These are phyloP conservation scores for Globisporangium orthogonon DNA, from an alignment of 352 stramenopile genomes.

Conservation along the genomic window DNA sequence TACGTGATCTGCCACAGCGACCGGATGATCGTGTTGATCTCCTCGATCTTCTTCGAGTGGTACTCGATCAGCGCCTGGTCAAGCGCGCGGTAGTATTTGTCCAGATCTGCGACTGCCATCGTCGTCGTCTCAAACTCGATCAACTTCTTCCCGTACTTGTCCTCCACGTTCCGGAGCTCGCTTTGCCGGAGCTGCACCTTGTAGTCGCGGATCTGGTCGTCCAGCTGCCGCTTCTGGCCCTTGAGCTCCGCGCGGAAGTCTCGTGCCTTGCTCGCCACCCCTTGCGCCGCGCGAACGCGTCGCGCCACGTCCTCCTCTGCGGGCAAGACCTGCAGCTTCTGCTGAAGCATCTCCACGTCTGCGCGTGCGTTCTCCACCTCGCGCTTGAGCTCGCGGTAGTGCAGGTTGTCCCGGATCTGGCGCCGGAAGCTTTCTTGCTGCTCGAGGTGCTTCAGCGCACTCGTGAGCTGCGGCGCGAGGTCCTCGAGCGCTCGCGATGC, in stretches of 20 bases:
- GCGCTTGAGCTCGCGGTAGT: slow-evolving; percentile 49
- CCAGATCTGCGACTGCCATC: slow-evolving; percentile 94
- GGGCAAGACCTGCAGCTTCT: slow-evolving; percentile 49
- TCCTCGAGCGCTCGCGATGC: slow-evolving; percentile 31
- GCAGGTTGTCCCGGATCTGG: slow-evolving; percentile 74
- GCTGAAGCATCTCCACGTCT: slow-evolving; percentile 28
- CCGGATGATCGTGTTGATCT: slow-evolving; percentile 99
- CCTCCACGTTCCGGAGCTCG: slow-evolving; percentile 92
- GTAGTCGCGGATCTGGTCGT: slow-evolving; percentile 47
- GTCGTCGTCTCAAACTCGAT: slow-evolving; percentile 96
- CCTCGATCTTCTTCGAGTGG: slow-evolving; percentile 97
- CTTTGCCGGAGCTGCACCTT: slow-evolving; percentile 45
- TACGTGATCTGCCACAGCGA: slow-evolving; percentile 99
- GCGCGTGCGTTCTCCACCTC: slow-evolving; percentile 34
- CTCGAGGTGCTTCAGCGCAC: slow-evolving; percentile 26
- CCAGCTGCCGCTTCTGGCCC: slow-evolving; percentile 51
- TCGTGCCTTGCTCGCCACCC: slow-evolving; percentile 18
- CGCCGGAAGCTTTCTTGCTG: slow-evolving; percentile 57
- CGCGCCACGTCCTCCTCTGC: slow-evolving; percentile 40
- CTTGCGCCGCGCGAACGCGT: slow-evolving; percentile 28
- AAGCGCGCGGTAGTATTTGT: slow-evolving; percentile 95
- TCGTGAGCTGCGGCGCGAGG: slow-evolving; percentile 43
- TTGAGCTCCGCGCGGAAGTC: slow-evolving; percentile 31
- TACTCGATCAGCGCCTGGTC: slow-evolving; percentile 96
- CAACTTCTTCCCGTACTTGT: slow-evolving; percentile 90